Evolutionary conservation across 163 green algal genomes (phyloP), one percentile per base, ranked within the genome.

Genomic region (Prototheca stagnorum): DNA sequence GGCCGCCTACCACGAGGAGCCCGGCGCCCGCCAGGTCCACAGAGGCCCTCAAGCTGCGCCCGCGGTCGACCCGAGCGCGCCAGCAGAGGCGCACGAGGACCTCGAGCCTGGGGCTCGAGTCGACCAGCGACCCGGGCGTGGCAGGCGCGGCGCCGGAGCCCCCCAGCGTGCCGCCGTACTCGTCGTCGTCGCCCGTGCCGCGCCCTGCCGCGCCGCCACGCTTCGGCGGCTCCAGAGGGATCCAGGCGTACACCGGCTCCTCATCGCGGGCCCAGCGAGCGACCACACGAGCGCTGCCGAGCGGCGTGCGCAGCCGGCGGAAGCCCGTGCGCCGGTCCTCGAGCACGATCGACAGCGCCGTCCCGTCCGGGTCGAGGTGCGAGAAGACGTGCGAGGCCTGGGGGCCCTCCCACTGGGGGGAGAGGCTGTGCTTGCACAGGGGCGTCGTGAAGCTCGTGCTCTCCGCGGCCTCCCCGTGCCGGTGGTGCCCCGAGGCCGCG

Each of bases 51-150:
- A 70, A 49, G 33, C 46, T 57, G 40, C 64, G 43, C 3, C 68
- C 74, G 9, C 68, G 59, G 23, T 71, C 58, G 41, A 70, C 62
- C 27, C 66, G 49, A 7, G 44, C 52, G 47, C 60, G 59, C 70
- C 63, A 76, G 53, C 81, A 73, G 33, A 88, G 49, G 16, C 80
- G 64, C 61, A 91, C 45, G 47, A 74, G 65, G 39, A 91, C 58
- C 67, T 81, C 64, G 7, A 74, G 21, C 16, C 50, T 28, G 19
- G 23, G 4, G n/a, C n/a, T n/a, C n/a, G n/a, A n/a, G n/a, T n/a
- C n/a, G n/a, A n/a, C n/a, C n/a, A n/a, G n/a, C 22, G 14, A 41
- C 31, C 12, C 31, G 14, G 29, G 37, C 28, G 20, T 21, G 16
- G 17, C 39, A 35, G 15, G 35, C 22, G 6, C 24, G 29, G 37